A percentile compares a stretch with the other conserved stretches of the same genome.
Evolutionary conservation across 2,329 filamentous ascomycete genomes (phyloP).

Genomic region (Leptodontidium sp.): DNA sequence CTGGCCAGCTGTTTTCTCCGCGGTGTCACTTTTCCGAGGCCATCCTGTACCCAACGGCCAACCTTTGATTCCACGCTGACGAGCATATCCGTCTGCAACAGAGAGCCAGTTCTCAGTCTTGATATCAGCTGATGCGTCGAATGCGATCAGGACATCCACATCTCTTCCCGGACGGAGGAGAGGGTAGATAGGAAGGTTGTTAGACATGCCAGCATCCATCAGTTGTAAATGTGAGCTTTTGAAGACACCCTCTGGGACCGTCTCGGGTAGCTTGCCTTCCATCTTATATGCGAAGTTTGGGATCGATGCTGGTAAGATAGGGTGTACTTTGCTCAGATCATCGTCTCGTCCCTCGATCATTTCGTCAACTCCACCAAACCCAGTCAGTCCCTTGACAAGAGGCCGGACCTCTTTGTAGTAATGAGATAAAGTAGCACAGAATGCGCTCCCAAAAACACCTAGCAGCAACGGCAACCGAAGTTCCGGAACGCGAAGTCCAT

Average conservation of each 20-base stretch:
- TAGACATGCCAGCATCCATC: slow-evolving; percentile 99
- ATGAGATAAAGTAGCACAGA: slow-evolving; percentile 93
- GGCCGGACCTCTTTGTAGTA: slow-evolving; percentile 97
- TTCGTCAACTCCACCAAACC: slow-evolving; percentile 79
- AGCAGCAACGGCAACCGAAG: slow-evolving; percentile 83
- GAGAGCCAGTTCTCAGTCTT: slow-evolving; percentile 96
- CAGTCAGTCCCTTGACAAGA: slow-evolving; percentile 75
- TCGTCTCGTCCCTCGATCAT: slow-evolving; percentile 84
- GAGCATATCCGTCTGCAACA: slow-evolving; percentile 90
- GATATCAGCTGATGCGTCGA: slow-evolving; percentile 91
- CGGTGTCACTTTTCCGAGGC: slow-evolving; percentile 70
- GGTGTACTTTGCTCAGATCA: slow-evolving; percentile 90
- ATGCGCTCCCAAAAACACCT: slow-evolving; percentile 96
- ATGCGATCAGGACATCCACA: slow-evolving; percentile 89
- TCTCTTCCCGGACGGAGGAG: slow-evolving; percentile 86
- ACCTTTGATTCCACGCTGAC: slow-evolving; percentile 87
- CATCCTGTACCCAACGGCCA: slow-evolving; percentile 97
- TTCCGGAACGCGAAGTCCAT: slow-evolving; percentile 80
- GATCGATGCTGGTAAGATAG: slow-evolving; percentile 88
- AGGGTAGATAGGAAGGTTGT: slow-evolving; percentile 96
- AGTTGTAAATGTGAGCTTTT: slow-evolving; percentile 76
- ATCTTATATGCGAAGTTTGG: slow-evolving; percentile 91
- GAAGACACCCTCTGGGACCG: slow-evolving; percentile 81
- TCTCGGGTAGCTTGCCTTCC: slow-evolving; percentile 75
- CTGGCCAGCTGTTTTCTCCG: slow-evolving; percentile 67